Evolutionary conservation across 129 eudicot species (phyloP).

Genomic region (Smallanthus sonchifolius): DNA sequence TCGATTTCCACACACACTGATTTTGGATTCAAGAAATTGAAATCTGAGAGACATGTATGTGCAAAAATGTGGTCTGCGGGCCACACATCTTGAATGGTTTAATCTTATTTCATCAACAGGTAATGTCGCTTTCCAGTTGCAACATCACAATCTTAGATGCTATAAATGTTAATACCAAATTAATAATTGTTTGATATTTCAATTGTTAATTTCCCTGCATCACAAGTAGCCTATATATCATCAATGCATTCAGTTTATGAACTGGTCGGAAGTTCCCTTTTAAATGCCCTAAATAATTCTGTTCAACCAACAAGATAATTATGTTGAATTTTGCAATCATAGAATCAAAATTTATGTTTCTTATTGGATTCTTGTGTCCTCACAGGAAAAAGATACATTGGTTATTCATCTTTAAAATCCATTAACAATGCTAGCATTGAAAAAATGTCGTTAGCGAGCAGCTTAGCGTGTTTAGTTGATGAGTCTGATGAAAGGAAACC

Average conservation of each 20-base stretch:
- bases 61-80: conserved; percentile 14
- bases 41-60: background rate
- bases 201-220: background rate
- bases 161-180: background rate
- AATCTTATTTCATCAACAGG: conserved; percentile 6
- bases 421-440: conserved; percentile 18
- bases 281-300: too few relatives aligned
- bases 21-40: too few relatives aligned
- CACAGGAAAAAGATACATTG: conserved; percentile 32
- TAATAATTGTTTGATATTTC: background rate
- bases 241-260: too few relatives aligned
- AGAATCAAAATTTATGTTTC: background rate
- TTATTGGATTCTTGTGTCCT: background rate
- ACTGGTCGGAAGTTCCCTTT: too few relatives aligned
- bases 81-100: background rate
- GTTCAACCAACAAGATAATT: background rate
- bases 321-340: background rate
- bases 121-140: conserved; percentile 1
- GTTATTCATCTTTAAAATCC: conserved; percentile 28
- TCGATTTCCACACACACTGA: too few relatives aligned
- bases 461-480: conserved; percentile 58
- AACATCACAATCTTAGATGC: background rate
- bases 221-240: too few relatives aligned
- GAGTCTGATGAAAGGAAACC: conserved; percentile 52
- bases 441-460: conserved; percentile 50